Percentiles rank a stretch among this genome's conserved stretches.
Conservation (phyloP, 1,284 basidiomycete genomes). For the Puccinia triticina region DNA sequence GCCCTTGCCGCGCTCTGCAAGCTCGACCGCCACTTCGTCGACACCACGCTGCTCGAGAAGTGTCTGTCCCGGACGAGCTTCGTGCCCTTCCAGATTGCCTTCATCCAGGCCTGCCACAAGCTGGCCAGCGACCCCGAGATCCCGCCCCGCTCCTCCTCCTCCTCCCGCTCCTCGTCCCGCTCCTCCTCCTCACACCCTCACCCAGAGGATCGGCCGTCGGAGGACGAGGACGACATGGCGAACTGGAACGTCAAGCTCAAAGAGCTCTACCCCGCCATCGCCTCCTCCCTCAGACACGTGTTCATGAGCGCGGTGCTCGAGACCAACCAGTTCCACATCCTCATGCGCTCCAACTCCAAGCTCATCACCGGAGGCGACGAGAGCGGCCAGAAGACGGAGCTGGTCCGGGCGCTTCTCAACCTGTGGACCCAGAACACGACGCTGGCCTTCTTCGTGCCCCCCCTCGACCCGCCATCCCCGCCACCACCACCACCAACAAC, state of each 20-base stretch:
- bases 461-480: not conserved
- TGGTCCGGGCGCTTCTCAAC: slow-evolving; percentile 40
- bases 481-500: too few relatives aligned
- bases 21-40: slow-evolving; percentile 55
- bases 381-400: slow-evolving; percentile 31
- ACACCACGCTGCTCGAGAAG: slow-evolving; percentile 43
- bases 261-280: slow-evolving; percentile 47
- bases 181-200: too few relatives aligned
- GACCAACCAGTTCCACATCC: slow-evolving; percentile 34
- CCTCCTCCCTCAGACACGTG: slow-evolving; percentile 32
- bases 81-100: slow-evolving; percentile 49
- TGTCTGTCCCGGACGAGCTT: slow-evolving; percentile 48
- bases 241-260: slow-evolving; percentile 50
- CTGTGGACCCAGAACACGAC: slow-evolving; percentile 48
- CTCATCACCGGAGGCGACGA: slow-evolving; percentile 38
- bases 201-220: too few relatives aligned
- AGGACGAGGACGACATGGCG: slow-evolving; percentile 45
- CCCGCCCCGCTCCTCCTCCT: too few relatives aligned
- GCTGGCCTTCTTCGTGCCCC: slow-evolving; percentile 38
- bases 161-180: too few relatives aligned
- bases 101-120: slow-evolving; percentile 49
- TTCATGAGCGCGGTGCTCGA: slow-evolving; percentile 46
- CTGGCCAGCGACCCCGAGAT: slow-evolving; percentile 28
- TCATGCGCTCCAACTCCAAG: slow-evolving; percentile 47
- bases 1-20: slow-evolving; percentile 58